Conservation (phyloP, 805 yeast genomes). For the Candida insectalens region DNA sequence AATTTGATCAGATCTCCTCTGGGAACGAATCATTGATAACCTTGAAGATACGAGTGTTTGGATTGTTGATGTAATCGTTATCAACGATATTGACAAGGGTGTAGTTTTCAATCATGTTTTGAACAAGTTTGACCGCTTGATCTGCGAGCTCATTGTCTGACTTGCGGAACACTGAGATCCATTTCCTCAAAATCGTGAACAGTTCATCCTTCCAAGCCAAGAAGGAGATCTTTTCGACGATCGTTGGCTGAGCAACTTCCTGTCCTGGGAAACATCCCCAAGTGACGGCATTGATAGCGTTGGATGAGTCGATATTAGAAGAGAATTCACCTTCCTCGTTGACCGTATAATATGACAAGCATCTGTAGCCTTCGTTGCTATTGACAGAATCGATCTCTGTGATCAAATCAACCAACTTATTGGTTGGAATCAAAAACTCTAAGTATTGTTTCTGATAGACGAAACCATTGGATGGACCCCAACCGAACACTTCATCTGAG, state of each 20-base stretch:
- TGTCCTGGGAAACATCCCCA: conserved; percentile 98
- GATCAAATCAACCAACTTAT: conserved; percentile 27
- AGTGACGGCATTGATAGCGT: conserved; percentile 84
- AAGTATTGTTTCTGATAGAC: conserved; percentile 92
- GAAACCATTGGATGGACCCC: conserved; percentile 93
- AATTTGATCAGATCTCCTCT: not conserved
- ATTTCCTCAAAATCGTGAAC: conserved; percentile 70
- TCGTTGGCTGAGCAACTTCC: conserved; percentile 91
- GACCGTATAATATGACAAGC: conserved; percentile 73
- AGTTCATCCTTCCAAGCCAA: conserved; percentile 98
- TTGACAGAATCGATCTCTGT: conserved; percentile 38
- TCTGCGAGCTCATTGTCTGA: conserved; percentile 11
- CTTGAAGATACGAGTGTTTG: conserved; percentile 3
- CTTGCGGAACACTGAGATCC: conserved; percentile 39
- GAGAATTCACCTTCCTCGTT: conserved; percentile 43
- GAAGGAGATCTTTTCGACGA: conserved; percentile 85
- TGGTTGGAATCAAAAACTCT: conserved; percentile 70
- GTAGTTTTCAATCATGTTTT: conserved; percentile 44
- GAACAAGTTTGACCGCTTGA: conserved; percentile 31
- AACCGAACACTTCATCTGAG: conserved; percentile 64
- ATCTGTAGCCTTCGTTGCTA: conserved; percentile 29
- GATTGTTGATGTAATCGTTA: conserved; percentile 50
- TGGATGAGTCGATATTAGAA: conserved; percentile 50
- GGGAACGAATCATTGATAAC: conserved; percentile 1
- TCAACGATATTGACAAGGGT: conserved; percentile 83